Evolutionary conservation across 208 protist genomes (phyloP), one percentile per base, ranked within the genome.

Genomic region (Leptomonas pyrrhocoris): DNA sequence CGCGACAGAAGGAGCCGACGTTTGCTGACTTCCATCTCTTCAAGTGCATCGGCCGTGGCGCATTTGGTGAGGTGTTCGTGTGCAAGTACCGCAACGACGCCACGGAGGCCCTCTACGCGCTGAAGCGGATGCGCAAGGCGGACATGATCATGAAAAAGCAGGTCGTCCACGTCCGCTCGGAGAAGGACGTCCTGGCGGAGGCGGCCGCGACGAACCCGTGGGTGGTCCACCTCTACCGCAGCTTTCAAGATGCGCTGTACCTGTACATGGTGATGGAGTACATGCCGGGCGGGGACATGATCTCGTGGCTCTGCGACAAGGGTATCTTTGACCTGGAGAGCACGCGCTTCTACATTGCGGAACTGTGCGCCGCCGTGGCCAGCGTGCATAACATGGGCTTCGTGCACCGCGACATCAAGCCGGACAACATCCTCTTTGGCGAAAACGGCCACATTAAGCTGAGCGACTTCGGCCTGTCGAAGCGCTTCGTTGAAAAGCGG

Each of bases 371-470:
- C 16, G 95, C 95, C 0, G 93, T 98, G 53, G 83, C 89, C 4
- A 95, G 89, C 64, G 89, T 98, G 45, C 95, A 98, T 62, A 74
- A 68, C n/a, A 97, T 96, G 92, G 80, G 84, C 48, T 95, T 95
- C 81, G 92, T 94, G 0, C 92, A 97, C 65, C 91, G 97, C 50
- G 98, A 99, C 80, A 97, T 99, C 79, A 99, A 99, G 64, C 98
- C 98, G 0, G 98, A 99, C 75, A 99, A 99, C 79, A 90, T 99
- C 34, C 92, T 99, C n/a, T 85, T 99, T 18, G 97, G 97, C 48
- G 69, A 67, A 0, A 77, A 91, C 40, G 98, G 98, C 1, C 98
- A 99, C 80, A 96, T 99, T 25, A 98, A 99, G 74, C 81, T 99
- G n/a, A 93, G 90, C 42, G 97, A 99, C 79, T 99, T 99, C 87